phyloP scores from a whole-genome alignment of 2,329 filamentous ascomycete species.

The Colletotrichum trifolii region DNA sequence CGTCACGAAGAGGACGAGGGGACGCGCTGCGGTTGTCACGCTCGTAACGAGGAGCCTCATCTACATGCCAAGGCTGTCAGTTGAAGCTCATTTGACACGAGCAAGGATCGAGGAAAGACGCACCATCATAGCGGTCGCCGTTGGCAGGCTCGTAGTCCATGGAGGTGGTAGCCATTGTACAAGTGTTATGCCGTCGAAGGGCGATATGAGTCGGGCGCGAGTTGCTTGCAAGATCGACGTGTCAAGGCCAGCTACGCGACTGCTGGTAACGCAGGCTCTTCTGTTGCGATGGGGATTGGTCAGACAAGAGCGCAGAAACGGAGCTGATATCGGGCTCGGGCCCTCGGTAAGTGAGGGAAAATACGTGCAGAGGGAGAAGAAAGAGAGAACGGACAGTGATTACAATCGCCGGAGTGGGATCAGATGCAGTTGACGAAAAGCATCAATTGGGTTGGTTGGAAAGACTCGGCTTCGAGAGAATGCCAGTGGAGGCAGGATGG shows the following conservation, averaged over 20 bases:
- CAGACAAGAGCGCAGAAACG: constrained; percentile 23
- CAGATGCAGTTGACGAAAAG: constrained; percentile 17
- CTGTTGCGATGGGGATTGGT: constrained; percentile 29
- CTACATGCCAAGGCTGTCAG: constrained; percentile 48
- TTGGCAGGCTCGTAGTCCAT: constrained; percentile 79
- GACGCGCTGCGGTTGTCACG: constrained; percentile 75
- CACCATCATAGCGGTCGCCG: constrained; percentile 75
- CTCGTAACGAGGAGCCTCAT: constrained; percentile 74
- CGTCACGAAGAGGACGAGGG: constrained; percentile 70
- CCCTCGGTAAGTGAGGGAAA: constrained; percentile 20
- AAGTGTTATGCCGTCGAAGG: constrained; percentile 9
- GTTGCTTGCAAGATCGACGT: constrained; percentile 1
- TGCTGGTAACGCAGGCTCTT: constrained; percentile 35
- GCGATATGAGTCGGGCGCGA: neutral
- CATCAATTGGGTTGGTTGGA: constrained; percentile 24
- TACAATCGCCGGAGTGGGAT: constrained; percentile 21
- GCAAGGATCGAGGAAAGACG: constrained; percentile 40
- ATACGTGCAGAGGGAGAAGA: constrained; percentile 4
- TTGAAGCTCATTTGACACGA: constrained; percentile 22
- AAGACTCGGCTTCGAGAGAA: constrained; percentile 10
- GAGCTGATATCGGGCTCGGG: constrained; percentile 9
- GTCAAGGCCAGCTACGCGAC: constrained; percentile 29
- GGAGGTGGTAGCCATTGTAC: constrained; percentile 69
- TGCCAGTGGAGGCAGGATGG: constrained; percentile 23
- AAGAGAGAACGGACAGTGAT: constrained; percentile 39